Evolutionary conservation across 192 early-diverging fungal genomes (phyloP), one percentile per base, ranked within the genome.

Genomic region (Dimargaris verticillata): DNA sequence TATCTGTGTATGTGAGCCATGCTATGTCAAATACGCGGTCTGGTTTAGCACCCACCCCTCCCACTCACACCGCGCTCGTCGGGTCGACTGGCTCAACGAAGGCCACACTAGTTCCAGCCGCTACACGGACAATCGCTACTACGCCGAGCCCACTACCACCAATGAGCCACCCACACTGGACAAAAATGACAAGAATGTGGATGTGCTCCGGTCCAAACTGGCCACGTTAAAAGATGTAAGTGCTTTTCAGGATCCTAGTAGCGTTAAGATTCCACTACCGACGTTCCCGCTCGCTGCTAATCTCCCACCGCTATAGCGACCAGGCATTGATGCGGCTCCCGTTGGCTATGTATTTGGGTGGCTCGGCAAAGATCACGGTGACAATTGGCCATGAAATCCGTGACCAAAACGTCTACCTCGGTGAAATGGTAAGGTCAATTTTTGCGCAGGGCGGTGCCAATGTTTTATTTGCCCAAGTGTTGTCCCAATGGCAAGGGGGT

Each of bases 71-170:
- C 53, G 53, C 20, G n/a, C 53, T 5, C 53, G 53, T 15, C 53
- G 53, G 53, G 53, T 25, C 22, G 53, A 54, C 53, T 54, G 53
- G 53, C n/a, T 10, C 53, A 54, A 20, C 53, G 53, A 28, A 25
- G 53, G n/a, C 53, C 53, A 54, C 28, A 54, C 53, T 2, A 54
- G 53, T 28, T 54, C 53, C 3, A 54, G 22, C 15, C 22, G n/a
- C 22, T 54, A 54, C 53, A 25, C n/a, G 15, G 53, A 54, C 15
- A 20, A 54, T 15, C 53, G 53, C 15, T 54, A 54, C 26, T 54
- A 24, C 28, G 53, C 17, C 53, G 53, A 54, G 28, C 4, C 53
- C 15, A 48, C 47, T 20, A 22, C 13, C n/a, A 53, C 51, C 11
- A 20, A 28, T 20, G 28, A 20, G 26, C 53, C 53, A 28, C 22